Conservation (phyloP, 768 basidiomycete genomes). For the Lactifluus hygrophoroides region DNA sequence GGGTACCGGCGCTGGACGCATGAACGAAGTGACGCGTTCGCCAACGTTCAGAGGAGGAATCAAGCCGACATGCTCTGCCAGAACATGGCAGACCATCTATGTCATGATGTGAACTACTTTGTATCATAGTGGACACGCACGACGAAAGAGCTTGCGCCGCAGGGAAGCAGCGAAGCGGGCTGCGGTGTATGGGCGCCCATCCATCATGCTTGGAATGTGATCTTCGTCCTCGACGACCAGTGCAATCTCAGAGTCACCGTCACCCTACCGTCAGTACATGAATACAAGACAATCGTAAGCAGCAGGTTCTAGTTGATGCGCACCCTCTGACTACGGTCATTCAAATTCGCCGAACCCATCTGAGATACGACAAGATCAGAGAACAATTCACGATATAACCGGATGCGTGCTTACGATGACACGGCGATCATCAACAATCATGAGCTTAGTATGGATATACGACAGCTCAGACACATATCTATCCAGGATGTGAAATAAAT, state of each 20-base stretch:
- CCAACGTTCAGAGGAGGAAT: constrained; percentile 59
- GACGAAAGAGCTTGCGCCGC: constrained; percentile 75
- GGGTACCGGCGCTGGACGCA: constrained; percentile 69
- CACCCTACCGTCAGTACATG: constrained; percentile 42
- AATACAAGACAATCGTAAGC: not conserved
- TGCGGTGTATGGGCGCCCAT: constrained; percentile 64
- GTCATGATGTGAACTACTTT: not conserved
- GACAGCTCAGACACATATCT: constrained; percentile 75
- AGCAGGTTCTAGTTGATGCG: not conserved
- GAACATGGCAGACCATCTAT: not conserved
- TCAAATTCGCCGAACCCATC: constrained; percentile 93
- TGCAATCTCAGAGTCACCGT: constrained; percentile 93
- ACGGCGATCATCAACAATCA: constrained; percentile 88
- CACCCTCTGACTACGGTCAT: constrained; percentile 78
- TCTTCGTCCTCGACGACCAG: constrained; percentile 87
- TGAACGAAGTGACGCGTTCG: constrained; percentile 44
- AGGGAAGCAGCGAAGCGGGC: constrained; percentile 77
- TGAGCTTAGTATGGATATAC: constrained; percentile 83
- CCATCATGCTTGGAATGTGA: constrained; percentile 65
- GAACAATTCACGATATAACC: not conserved
- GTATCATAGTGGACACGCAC: constrained; percentile 31
- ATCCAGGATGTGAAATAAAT: constrained; percentile 23
- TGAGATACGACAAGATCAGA: constrained; percentile 24
- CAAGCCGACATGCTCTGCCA: constrained; percentile 77
- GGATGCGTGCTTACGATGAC: constrained; percentile 59